These are phyloP conservation scores for Cytospora mali DNA, from an alignment of 2,329 filamentous ascomycete species.

Conservation along the genomic window DNA sequence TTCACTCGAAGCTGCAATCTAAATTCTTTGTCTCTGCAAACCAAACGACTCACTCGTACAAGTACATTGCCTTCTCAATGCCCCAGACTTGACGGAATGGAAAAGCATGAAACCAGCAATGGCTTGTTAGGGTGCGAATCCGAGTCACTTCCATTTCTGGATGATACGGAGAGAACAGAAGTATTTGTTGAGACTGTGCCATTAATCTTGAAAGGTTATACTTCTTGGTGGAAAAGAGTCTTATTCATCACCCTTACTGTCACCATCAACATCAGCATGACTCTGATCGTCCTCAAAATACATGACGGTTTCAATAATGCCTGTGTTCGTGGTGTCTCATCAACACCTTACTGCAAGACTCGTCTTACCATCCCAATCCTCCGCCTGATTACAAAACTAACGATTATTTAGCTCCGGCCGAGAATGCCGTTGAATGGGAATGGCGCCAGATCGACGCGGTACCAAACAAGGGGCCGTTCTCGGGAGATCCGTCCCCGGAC, in stretches of 20 bases:
- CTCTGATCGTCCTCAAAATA: background rate
- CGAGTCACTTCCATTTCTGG: conserved; percentile 7
- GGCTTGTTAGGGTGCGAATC: background rate
- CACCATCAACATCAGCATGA: background rate
- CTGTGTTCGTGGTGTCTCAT: background rate
- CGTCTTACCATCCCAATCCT: background rate
- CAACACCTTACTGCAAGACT: background rate
- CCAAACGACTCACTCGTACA: background rate
- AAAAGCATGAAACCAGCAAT: background rate
- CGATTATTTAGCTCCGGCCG: background rate
- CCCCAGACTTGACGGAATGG: background rate
- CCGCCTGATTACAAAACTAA: background rate
- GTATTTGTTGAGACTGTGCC: background rate
- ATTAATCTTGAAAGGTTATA: background rate
- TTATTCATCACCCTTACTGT: background rate
- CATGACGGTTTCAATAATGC: background rate
- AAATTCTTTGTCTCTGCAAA: background rate
- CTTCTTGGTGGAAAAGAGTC: background rate
- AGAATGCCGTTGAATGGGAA: conserved; percentile 3
- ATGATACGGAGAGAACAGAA: background rate
- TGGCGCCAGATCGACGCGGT: background rate
- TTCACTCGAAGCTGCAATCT: background rate
- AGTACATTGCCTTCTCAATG: background rate
- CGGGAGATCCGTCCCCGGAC: background rate
- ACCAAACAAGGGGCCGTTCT: background rate